Conservation (phyloP, 2,329 filamentous ascomycete species). For the Stagonosporopsis vannaccii region DNA sequence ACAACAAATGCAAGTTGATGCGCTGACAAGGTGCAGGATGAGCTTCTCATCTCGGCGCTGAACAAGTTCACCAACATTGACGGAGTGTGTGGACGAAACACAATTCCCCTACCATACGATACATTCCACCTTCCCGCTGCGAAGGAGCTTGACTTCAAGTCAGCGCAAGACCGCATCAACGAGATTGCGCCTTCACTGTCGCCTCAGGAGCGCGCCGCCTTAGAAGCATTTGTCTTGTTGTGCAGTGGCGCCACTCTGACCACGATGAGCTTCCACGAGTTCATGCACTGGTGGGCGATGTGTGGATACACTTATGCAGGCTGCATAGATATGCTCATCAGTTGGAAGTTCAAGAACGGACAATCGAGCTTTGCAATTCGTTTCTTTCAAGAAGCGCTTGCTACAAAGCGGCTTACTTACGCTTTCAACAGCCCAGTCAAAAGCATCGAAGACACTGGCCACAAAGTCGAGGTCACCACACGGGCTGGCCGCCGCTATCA, state of each 20-base stretch:
- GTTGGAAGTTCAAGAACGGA: constrained; percentile 43
- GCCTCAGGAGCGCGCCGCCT: constrained; percentile 49
- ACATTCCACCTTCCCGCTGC: constrained; percentile 26
- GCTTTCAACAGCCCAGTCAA: constrained; percentile 52
- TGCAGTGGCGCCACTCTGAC: constrained; percentile 54
- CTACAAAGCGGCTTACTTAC: constrained; percentile 52
- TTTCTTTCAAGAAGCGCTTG: constrained; percentile 56
- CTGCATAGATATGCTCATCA: constrained; percentile 53
- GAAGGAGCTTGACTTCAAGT: constrained; percentile 27
- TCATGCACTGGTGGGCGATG: constrained; percentile 56
- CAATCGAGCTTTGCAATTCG: constrained; percentile 56
- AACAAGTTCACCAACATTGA: constrained; percentile 59
- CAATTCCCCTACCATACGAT: constrained; percentile 53
- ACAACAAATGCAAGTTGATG: neutral
- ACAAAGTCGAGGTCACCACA: constrained; percentile 46
- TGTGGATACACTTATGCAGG: constrained; percentile 44
- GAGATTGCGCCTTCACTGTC: constrained; percentile 52
- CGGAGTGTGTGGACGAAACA: constrained; percentile 47
- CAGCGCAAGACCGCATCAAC: constrained; percentile 53
- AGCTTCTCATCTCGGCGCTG: constrained; percentile 34
- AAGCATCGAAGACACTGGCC: constrained; percentile 37
- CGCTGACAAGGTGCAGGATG: constrained; percentile 26
- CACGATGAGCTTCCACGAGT: constrained; percentile 56
- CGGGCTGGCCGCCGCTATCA: constrained; percentile 38
- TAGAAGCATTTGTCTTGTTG: constrained; percentile 55